Base-by-base conservation (phyloP, 2,329 filamentous ascomycete genomes). In the Ascochyta lentis region DNA sequence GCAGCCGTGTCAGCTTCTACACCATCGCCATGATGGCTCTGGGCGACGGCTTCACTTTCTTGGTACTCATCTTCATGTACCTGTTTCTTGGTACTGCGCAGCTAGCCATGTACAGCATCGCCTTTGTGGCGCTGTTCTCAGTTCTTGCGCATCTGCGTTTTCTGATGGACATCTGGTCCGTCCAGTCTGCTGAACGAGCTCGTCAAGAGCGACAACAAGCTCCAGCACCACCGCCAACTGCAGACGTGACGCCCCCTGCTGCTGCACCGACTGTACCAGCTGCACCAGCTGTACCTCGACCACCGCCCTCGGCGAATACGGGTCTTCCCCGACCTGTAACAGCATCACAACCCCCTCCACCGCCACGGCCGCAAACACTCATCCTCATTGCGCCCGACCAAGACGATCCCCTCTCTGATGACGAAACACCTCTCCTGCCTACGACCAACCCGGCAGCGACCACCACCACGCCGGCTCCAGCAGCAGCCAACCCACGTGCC, bases 131-230 rank as follows among this genome's bases (percentile, higher is more conserved):
- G 1, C 83, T 87, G 59, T 79, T 87, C 44, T 84, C 83, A 15
- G 83, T 87, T 23, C 82, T 83, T 54, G 84, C 87, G 52, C 85
- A 85, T 29, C 86, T 88, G 77, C 83, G 84, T 48, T 88, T 89
- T 61, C 77, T 88, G 66, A 84, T 87, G 77, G 85, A 88, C 49
- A 85, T 89, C n/a, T 88, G 85, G 86, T 80, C 81, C 19, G 83
- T 87, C 2, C 86, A 88, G 66, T 82, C 78, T 23, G 81, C 82
- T 3, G 80, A 82, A 57, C 72, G 77, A 19, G 73, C 73, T 41
- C 71, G 76, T 42, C 69, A 72, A 54, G 77, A 80, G 49, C 72
- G 81, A 57, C 78, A 82, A 58, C 73, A 77, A 49, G 77, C 78
- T 41, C 54, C 61, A 19, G 54, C 66, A n/a, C 56, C 67, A 33